Conservation (phyloP, 495 filamentous ascomycete genomes). For the Darksidea phi region DNA sequence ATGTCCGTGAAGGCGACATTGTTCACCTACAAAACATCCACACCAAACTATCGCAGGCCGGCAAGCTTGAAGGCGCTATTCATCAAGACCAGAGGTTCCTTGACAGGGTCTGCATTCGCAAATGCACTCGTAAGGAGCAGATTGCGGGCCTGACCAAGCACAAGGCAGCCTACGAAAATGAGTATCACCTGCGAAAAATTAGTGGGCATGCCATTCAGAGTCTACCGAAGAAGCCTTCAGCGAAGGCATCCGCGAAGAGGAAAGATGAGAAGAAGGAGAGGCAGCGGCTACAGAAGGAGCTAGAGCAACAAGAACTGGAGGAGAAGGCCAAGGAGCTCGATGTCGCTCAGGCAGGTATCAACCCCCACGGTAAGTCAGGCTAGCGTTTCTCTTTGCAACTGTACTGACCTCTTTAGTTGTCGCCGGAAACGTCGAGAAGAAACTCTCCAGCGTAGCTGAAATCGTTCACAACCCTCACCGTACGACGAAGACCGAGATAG, state of each 20-base stretch:
- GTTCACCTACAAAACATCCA: slow-evolving; percentile 70
- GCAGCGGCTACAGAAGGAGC: slow-evolving; percentile 44
- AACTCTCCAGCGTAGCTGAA: slow-evolving; percentile 47
- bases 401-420: slow-evolving; percentile 24
- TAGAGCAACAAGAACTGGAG: slow-evolving; percentile 41
- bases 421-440: slow-evolving; percentile 42
- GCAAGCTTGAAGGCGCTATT: slow-evolving; percentile 68
- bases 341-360: background rate
- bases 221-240: slow-evolving; percentile 32
- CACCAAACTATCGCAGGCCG: slow-evolving; percentile 55
- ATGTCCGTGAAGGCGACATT: slow-evolving; percentile 59
- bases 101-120: slow-evolving; percentile 54
- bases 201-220: slow-evolving; percentile 47
- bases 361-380: slow-evolving; percentile 42
- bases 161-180: slow-evolving; percentile 19
- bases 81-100: slow-evolving; percentile 59
- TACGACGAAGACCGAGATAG: slow-evolving; percentile 41
- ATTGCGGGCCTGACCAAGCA: slow-evolving; percentile 7
- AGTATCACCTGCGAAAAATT: slow-evolving; percentile 11
- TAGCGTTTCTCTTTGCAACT: background rate
- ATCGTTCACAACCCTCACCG: slow-evolving; percentile 52
- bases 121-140: slow-evolving; percentile 36
- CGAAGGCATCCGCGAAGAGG: slow-evolving; percentile 35
- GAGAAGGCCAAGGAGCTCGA: slow-evolving; percentile 33
- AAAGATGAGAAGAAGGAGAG: slow-evolving; percentile 44